These are phyloP conservation scores for Albophoma yamanashiensis DNA, from an alignment of 2,329 filamentous ascomycete genomes.

Conservation along the genomic window DNA sequence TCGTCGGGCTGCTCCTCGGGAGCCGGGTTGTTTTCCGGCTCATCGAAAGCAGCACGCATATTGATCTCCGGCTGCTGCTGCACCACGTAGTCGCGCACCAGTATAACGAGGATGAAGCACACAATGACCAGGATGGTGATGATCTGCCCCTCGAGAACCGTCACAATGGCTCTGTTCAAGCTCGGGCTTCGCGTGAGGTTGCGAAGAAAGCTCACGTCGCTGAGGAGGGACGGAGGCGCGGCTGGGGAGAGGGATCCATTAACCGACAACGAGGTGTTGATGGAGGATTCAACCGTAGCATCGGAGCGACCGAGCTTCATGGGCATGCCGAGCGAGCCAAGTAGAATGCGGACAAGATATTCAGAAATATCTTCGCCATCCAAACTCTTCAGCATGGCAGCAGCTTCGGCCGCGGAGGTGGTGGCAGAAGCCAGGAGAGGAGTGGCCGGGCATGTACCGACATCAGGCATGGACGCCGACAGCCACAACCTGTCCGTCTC, in stretches of 20 bases:
- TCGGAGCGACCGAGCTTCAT: slow-evolving; percentile 11
- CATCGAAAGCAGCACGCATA: slow-evolving; percentile 57
- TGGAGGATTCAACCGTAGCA: slow-evolving; percentile 1
- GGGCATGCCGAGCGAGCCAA: slow-evolving; percentile 17
- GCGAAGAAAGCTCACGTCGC: slow-evolving; percentile 44
- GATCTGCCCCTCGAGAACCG: slow-evolving; percentile 82
- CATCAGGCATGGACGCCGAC: slow-evolving; percentile 13
- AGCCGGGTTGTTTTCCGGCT: slow-evolving; percentile 19
- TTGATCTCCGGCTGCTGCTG: slow-evolving; percentile 94
- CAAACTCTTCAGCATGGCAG: slow-evolving; percentile 17
- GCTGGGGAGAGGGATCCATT: slow-evolving; percentile 1
- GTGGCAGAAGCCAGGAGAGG: slow-evolving; percentile 21
- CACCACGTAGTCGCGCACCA: slow-evolving; percentile 95
- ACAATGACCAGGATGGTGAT: slow-evolving; percentile 88
- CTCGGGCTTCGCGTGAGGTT: slow-evolving; percentile 57
- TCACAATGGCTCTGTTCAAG: slow-evolving; percentile 70
- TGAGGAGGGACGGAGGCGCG: slow-evolving; percentile 33
- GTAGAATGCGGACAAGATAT: slow-evolving; percentile 18
- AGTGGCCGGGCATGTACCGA: slow-evolving; percentile 22
- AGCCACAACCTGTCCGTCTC: slow-evolving; percentile 16
- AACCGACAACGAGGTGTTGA: slow-evolving; percentile 7
- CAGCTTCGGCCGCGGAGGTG: slow-evolving; percentile 18
- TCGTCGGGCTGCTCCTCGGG: slow-evolving; percentile 10
- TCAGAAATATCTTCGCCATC: slow-evolving; percentile 20
- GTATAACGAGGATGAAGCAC: slow-evolving; percentile 90